Evolutionary conservation across 805 yeast species (phyloP).

Genomic region (Cyberlindnera xylosilytica): DNA sequence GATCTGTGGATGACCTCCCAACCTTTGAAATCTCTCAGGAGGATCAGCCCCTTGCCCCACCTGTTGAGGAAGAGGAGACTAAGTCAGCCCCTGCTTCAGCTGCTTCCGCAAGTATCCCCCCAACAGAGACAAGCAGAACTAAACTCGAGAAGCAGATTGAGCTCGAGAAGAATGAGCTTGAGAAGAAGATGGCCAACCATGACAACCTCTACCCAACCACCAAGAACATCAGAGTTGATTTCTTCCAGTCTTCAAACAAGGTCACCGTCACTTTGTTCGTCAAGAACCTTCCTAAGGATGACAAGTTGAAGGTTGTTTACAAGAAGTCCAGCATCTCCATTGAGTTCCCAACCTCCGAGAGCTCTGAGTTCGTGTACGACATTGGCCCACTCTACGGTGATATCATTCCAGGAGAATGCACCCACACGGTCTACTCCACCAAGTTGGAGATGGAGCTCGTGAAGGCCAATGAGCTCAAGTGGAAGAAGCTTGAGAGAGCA

Average conservation of each 20-base stretch:
- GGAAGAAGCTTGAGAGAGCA: constrained; percentile 47
- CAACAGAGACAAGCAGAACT: too few relatives aligned
- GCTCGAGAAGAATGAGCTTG: constrained; percentile 21
- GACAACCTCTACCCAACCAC: constrained; percentile 22
- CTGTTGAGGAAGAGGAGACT: too few relatives aligned
- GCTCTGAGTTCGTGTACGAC: constrained; percentile 55
- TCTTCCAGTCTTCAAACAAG: constrained; percentile 61
- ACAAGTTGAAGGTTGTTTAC: constrained; percentile 40
- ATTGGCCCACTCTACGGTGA: constrained; percentile 50
- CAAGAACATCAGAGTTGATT: constrained; percentile 50
- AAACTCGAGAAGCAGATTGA: constrained; percentile 18
- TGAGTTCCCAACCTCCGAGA: constrained; percentile 45
- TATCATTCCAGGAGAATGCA: constrained; percentile 45
- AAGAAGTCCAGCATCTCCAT: constrained; percentile 35
- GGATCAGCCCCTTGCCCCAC: neutral
- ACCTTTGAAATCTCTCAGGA: constrained; percentile 1
- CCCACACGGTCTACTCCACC: constrained; percentile 56
- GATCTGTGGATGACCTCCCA: constrained; percentile 11
- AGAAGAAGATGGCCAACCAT: constrained; percentile 23
- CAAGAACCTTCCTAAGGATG: constrained; percentile 55
- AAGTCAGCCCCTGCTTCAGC: too few relatives aligned
- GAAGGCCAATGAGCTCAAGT: constrained; percentile 44
- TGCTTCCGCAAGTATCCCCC: too few relatives aligned
- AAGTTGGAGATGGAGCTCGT: constrained; percentile 68
- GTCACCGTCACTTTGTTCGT: constrained; percentile 72